Conservation (phyloP, 768 basidiomycete species). For the Mycena leptocephala region DNA sequence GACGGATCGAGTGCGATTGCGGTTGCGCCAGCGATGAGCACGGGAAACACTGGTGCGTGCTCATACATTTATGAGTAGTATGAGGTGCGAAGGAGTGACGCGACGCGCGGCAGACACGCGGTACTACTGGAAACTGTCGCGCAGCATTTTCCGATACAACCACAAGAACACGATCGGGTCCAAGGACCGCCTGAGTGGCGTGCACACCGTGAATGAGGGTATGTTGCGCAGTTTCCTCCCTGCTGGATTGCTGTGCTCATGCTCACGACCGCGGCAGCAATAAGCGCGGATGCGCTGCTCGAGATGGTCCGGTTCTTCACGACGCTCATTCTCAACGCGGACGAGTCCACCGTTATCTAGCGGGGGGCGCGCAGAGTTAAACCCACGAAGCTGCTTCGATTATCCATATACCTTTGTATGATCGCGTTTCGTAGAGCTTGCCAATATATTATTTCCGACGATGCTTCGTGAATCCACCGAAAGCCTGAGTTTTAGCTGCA, state of each 20-base stretch:
- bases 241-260: neutral
- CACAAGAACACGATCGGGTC: conserved; percentile 31
- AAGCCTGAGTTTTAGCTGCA: too few species aligned
- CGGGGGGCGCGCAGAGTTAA: too few species aligned
- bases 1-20: conserved; percentile 50
- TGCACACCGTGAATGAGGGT: conserved; percentile 74
- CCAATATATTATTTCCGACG: too few species aligned
- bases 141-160: conserved; percentile 77
- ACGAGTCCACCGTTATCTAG: conserved; percentile 48
- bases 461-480: too few species aligned
- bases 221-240: conserved; percentile 21
- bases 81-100: neutral
- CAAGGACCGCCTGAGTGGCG: conserved; percentile 39
- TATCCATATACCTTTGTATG: too few species aligned
- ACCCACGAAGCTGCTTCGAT: too few species aligned
- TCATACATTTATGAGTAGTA: neutral
- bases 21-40: conserved; percentile 71
- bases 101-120: conserved; percentile 64
- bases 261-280: conserved; percentile 31
- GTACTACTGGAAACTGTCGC: conserved; percentile 71
- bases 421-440: too few species aligned
- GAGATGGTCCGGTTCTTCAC: conserved; percentile 63
- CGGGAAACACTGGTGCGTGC: conserved; percentile 70
- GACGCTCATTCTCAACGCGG: conserved; percentile 61
- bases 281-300: conserved; percentile 52